Conservation (phyloP, 768 basidiomycete species). For the Naematelia aurantialba region DNA sequence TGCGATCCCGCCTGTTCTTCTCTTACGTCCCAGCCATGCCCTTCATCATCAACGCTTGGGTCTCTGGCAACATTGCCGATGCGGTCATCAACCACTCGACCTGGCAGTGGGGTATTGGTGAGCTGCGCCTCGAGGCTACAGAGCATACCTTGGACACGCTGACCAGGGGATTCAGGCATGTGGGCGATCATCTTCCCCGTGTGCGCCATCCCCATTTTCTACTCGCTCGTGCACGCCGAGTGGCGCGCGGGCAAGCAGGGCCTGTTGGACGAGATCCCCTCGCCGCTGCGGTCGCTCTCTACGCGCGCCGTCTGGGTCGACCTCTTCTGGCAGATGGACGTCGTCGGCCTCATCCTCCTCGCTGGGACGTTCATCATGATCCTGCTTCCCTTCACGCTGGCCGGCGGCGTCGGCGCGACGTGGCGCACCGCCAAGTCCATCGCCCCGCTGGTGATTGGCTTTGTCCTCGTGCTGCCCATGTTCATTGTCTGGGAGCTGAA, state of each 20-base stretch:
- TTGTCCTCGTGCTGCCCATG: conserved; percentile 30
- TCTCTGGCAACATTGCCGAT: conserved; percentile 36
- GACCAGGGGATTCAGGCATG: conserved; percentile 16
- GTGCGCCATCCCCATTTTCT: conserved; percentile 12
- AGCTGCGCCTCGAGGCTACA: neutral
- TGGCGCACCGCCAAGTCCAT: conserved; percentile 43
- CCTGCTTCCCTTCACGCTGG: conserved; percentile 49
- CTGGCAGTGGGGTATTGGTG: conserved; percentile 48
- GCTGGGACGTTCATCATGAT: conserved; percentile 41
- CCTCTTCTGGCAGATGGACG: conserved; percentile 49
- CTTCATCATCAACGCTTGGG: conserved; percentile 49
- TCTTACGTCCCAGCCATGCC: conserved; percentile 45
- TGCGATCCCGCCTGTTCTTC: conserved; percentile 41
- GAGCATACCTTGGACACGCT: neutral
- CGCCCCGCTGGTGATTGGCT: conserved; percentile 46
- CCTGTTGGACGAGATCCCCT: neutral
- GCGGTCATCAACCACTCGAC: conserved; percentile 24
- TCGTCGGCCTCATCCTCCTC: conserved; percentile 46
- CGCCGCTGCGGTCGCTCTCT: neutral
- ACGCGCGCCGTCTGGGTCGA: conserved; percentile 6
- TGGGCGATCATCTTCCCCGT: conserved; percentile 46
- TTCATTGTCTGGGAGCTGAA: conserved; percentile 43
- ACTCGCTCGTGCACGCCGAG: conserved; percentile 28
- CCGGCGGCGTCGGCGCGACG: conserved; percentile 24
- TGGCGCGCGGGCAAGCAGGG: conserved; percentile 4